phyloP scores from a whole-genome alignment of 2,329 filamentous ascomycete genomes.

The Xylaria arbuscula region DNA sequence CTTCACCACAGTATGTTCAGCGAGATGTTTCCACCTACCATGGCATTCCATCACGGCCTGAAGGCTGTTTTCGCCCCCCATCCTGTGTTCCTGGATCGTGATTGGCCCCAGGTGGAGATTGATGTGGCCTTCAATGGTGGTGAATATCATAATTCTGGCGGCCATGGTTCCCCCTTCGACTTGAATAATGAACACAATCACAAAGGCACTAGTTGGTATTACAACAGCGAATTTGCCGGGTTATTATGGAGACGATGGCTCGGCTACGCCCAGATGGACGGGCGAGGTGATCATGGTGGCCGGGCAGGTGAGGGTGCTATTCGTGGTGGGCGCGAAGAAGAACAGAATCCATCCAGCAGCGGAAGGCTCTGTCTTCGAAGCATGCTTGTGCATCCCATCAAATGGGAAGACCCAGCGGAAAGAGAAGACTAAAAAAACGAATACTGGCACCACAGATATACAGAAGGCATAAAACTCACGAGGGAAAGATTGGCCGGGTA shows the following conservation, averaged over 20 bases:
- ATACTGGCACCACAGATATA: slow-evolving; percentile 28
- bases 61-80: slow-evolving; percentile 86
- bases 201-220: slow-evolving; percentile 85
- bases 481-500: slow-evolving; percentile 23
- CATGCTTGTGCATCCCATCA: slow-evolving; percentile 85
- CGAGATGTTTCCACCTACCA: slow-evolving; percentile 80
- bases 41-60: slow-evolving; percentile 79
- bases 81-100: slow-evolving; percentile 80
- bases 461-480: slow-evolving; percentile 27
- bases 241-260: slow-evolving; percentile 86
- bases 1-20: slow-evolving; percentile 78
- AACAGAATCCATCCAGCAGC: slow-evolving; percentile 56
- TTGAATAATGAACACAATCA: slow-evolving; percentile 82
- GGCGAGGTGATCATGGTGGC: slow-evolving; percentile 62
- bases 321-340: slow-evolving; percentile 64
- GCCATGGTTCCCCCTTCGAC: slow-evolving; percentile 74
- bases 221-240: slow-evolving; percentile 80
- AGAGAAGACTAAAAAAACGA: slow-evolving; percentile 40
- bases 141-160: slow-evolving; percentile 72
- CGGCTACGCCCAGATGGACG: slow-evolving; percentile 65
- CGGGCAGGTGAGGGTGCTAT: slow-evolving; percentile 59
- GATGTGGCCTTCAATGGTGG: slow-evolving; percentile 84
- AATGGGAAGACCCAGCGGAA: slow-evolving; percentile 68
- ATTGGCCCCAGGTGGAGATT: slow-evolving; percentile 75
- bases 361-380: slow-evolving; percentile 83